Evolutionary conservation across 1,284 basidiomycete species (phyloP).

Genomic region (Tilletia caries): DNA sequence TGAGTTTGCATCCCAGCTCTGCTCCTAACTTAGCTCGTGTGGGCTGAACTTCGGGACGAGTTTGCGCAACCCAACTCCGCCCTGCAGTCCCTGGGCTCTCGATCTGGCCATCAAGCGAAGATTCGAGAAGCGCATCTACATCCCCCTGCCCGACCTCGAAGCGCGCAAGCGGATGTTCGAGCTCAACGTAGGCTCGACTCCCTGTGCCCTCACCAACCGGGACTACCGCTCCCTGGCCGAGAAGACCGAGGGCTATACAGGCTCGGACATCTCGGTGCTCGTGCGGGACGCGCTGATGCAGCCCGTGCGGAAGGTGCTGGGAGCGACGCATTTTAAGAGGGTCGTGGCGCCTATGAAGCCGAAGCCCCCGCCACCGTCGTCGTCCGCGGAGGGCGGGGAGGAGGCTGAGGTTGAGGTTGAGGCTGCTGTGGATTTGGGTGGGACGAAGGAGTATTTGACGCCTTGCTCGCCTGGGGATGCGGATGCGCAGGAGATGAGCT

Average conservation of each 20-base stretch:
- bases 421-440: conserved; percentile 52
- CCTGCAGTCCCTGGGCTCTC: conserved; percentile 61
- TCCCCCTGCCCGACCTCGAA: conserved; percentile 88
- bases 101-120: conserved; percentile 97
- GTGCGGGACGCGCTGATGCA: conserved; percentile 98
- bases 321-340: conserved; percentile 89
- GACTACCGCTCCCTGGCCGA: conserved; percentile 81
- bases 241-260: conserved; percentile 88
- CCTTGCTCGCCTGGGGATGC: conserved; percentile 93
- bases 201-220: conserved; percentile 72
- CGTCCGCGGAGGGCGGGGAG: not conserved
- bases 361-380: no score
- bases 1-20: conserved; percentile 63
- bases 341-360: conserved; percentile 51
- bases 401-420: conserved; percentile 14
- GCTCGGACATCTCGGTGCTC: conserved; percentile 90
- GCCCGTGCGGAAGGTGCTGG: conserved; percentile 91
- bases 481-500: conserved; percentile 80
- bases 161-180: conserved; percentile 95
- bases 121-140: conserved; percentile 98
- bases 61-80: no score
- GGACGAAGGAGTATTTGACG: conserved; percentile 65
- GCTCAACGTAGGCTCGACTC: conserved; percentile 89
- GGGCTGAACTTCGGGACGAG: no score
- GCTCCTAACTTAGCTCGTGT: not conserved